Conservation (phyloP, 75 land plant genomes). For the Selaginella tamariscina region DNA sequence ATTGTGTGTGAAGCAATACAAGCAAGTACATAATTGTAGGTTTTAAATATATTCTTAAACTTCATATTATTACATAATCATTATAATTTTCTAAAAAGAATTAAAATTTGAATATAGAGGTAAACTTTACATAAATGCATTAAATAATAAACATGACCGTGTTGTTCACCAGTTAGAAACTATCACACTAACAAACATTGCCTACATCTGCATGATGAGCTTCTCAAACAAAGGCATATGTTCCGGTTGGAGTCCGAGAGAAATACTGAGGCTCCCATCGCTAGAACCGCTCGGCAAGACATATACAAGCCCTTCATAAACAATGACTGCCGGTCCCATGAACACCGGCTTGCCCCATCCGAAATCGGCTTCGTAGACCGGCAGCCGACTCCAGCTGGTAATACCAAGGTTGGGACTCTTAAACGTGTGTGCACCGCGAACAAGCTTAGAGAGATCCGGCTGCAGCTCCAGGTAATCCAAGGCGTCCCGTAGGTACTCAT, state of each 20-base stretch:
- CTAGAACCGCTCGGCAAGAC: slow-evolving; percentile 36
- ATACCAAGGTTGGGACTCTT: slow-evolving; percentile 48
- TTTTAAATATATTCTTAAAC: too few relatives aligned
- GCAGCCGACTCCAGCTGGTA: slow-evolving; percentile 51
- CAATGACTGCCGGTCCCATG: slow-evolving; percentile 31
- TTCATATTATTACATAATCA: too few relatives aligned
- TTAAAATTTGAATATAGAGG: too few relatives aligned
- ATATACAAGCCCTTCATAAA: slow-evolving; percentile 32
- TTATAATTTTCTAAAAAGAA: too few relatives aligned
- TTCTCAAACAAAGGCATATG: slow-evolving; percentile 42
- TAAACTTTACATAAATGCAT: too few relatives aligned
- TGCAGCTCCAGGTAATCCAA: slow-evolving; percentile 43
- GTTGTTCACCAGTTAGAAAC: too few relatives aligned
- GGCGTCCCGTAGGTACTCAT: slow-evolving; percentile 41
- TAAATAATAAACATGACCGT: too few relatives aligned
- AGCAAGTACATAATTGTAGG: too few relatives aligned
- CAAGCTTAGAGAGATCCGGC: slow-evolving; percentile 38
- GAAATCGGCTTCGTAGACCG: slow-evolving; percentile 68
- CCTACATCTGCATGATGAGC: slow-evolving; percentile 24
- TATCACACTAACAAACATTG: too few relatives aligned
- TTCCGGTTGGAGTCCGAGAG: slow-evolving; percentile 37
- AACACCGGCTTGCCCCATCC: slow-evolving; percentile 89
- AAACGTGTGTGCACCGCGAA: slow-evolving; percentile 35
- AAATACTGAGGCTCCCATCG: slow-evolving; percentile 49
- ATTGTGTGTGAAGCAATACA: too few relatives aligned